A percentile compares a stretch with the other conserved stretches of the same genome.
phyloP scores from a whole-genome alignment of 176 grass and related monocot species.

The Leersia perrieri region DNA sequence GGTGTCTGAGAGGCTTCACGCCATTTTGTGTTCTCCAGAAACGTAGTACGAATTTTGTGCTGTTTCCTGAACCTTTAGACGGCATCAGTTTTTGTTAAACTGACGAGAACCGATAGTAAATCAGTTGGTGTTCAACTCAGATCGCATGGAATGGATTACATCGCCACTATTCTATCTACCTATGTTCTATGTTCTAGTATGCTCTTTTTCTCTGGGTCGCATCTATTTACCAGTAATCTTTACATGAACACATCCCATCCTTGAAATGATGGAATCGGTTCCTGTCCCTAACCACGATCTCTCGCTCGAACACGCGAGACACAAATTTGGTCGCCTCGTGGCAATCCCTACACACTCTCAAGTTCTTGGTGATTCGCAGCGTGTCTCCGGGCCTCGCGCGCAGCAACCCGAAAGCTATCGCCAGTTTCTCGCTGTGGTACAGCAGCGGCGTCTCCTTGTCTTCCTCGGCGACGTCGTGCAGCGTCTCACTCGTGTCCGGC shows the following conservation, averaged over 20 bases:
- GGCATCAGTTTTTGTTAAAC: not conserved
- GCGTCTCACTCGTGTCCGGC: slow-evolving; percentile 37
- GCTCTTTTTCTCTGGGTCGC: not conserved
- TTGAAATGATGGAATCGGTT: slow-evolving; percentile 82
- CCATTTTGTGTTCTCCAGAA: not conserved
- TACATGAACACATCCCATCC: slow-evolving; percentile 70
- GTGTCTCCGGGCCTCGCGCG: slow-evolving; percentile 36
- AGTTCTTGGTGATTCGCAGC: slow-evolving; percentile 63
- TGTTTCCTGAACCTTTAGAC: not conserved
- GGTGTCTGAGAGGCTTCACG: not conserved
- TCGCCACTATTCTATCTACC: no score
- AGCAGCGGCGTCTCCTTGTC: slow-evolving; percentile 56
- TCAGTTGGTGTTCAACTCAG: not conserved
- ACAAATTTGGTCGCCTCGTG: slow-evolving; percentile 62
- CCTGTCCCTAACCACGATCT: slow-evolving; percentile 79
- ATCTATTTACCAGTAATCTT: slow-evolving; percentile 70
- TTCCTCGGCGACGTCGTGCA: slow-evolving; percentile 45
- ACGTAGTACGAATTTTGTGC: not conserved
- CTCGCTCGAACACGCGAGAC: slow-evolving; percentile 53
- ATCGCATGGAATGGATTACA: no score
- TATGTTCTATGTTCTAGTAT: not conserved
- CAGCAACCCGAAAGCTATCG: slow-evolving; percentile 72
- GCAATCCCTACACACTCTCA: slow-evolving; percentile 73
- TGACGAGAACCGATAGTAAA: not conserved
- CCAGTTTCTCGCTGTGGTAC: slow-evolving; percentile 90